Evolutionary conservation across 805 yeast genomes (phyloP).

Genomic region (Cyberlindnera mississippiensis): DNA sequence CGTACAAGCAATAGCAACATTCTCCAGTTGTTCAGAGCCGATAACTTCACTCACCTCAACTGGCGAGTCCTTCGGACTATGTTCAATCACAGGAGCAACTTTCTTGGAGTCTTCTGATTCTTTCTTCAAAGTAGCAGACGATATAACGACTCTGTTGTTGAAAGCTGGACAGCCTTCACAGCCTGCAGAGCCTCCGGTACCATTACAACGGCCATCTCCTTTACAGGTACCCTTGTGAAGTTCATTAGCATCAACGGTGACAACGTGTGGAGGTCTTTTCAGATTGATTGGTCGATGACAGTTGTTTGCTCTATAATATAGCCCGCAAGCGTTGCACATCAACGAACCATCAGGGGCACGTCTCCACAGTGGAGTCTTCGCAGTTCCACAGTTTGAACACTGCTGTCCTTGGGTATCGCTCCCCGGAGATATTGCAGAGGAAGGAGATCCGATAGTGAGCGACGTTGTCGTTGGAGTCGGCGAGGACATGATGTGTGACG

Average conservation of each 20-base stretch:
- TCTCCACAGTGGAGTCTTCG: constrained; percentile 91
- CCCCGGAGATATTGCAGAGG: constrained; percentile 2
- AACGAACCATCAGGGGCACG: constrained; percentile 87
- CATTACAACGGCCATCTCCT: constrained; percentile 63
- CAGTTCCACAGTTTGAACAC: constrained; percentile 87
- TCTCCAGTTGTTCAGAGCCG: constrained; percentile 32
- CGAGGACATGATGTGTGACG: not conserved
- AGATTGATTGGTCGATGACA: constrained; percentile 84
- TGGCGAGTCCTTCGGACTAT: constrained; percentile 1
- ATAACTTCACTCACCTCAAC: constrained; percentile 17
- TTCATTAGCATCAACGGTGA: constrained; percentile 57
- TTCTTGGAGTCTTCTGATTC: not conserved
- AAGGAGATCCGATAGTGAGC: constrained; percentile 1
- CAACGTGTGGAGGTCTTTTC: constrained; percentile 73
- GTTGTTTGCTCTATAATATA: constrained; percentile 85
- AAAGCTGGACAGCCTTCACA: constrained; percentile 83
- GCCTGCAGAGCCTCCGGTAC: constrained; percentile 79
- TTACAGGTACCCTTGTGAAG: constrained; percentile 26
- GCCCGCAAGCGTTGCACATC: constrained; percentile 92
- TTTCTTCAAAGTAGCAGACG: constrained; percentile 10
- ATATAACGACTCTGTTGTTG: constrained; percentile 58
- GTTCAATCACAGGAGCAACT: not conserved
- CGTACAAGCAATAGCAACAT: constrained; percentile 69
- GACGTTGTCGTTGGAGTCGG: not conserved
- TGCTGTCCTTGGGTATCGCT: constrained; percentile 14